These are phyloP conservation scores for Aspergillus fumigatiaffinis DNA, from an alignment of 2,329 filamentous ascomycete species.

Conservation along the genomic window DNA sequence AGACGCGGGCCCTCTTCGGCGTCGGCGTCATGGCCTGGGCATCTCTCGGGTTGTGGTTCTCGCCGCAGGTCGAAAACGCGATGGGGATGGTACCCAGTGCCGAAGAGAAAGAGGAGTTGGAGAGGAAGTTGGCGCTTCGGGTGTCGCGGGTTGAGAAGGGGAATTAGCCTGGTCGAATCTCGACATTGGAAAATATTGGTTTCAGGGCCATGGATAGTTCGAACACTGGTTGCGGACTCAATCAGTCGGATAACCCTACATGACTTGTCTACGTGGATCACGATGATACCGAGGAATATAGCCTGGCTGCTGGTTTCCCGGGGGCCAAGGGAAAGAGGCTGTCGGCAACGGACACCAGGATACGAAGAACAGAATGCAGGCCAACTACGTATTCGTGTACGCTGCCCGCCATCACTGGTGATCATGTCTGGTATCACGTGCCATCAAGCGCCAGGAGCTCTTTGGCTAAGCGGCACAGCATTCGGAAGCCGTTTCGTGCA, in stretches of 20 bases:
- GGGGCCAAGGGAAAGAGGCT: no score
- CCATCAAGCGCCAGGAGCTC: not conserved
- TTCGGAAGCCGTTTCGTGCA: conserved; percentile 1
- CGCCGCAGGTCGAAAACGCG: conserved; percentile 68
- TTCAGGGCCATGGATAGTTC: no score
- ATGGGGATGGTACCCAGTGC: conserved; percentile 70
- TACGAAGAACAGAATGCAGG: not conserved
- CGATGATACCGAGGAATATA: not conserved
- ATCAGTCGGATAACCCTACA: not conserved
- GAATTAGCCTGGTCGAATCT: conserved; percentile 8
- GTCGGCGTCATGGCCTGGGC: conserved; percentile 74
- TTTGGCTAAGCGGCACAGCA: not conserved
- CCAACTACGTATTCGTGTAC: not conserved
- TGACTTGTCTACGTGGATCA: not conserved
- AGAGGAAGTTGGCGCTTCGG: conserved; percentile 37
- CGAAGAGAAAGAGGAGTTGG: conserved; percentile 66
- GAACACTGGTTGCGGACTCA: no score
- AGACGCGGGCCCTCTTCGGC: conserved; percentile 68
- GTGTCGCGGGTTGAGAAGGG: conserved; percentile 32
- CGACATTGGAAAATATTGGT: no score
- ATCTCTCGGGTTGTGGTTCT: conserved; percentile 65
- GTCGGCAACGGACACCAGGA: not conserved
- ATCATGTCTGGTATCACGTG: not conserved
- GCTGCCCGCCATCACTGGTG: not conserved
- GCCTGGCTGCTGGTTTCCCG: not conserved